Evolutionary conservation across 129 eudicot genomes (phyloP), one percentile per base, ranked within the genome.

Genomic region (Glebionis coronaria): DNA sequence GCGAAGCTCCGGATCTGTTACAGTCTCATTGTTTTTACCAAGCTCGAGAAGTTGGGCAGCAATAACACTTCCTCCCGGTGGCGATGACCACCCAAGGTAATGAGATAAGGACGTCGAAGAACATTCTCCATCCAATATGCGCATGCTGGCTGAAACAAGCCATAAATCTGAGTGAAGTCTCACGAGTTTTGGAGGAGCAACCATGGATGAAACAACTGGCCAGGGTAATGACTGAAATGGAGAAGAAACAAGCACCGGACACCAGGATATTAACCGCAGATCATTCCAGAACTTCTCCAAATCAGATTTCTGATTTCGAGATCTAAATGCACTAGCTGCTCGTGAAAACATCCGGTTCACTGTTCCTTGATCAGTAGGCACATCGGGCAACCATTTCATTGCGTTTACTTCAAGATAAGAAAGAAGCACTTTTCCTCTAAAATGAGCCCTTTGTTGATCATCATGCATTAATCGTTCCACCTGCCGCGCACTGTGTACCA

Each of bases 21-120:
- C 93, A 69, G 82, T 77, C 67, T 89, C 99, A 29, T 83, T 94
- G 72, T 94, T 89, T 75, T 94, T 94, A 40, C 97, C 99, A 35
- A 94, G 99, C 92, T 94, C 99, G 25, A 94, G 97, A 68, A 94
- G 76, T 79, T 94, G 99, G 53, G 97, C 97, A 72, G 99, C 99
- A 77, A 94, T 82, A 11, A 87, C 97, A 71, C 92, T 94, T 76
- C 99, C 99, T 54, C 88, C 90, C 60, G 96, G 97, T 5, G 95
- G 90, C 29, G 81, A 77, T 56, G 95, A 94, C 99, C 99, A 94
- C 42, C 99, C 99, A 29, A 89, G 93, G 58, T 81, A 82, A 77
- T 79, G 53, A 35, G 99, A 84, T 58, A 94, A 85, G 28, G 86
- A 80, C 65, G 95, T 79, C 20, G 97, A 87, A 53, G 97, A 89